Conservation (phyloP, 805 yeast species). For the Sugiyamaella mastotermitis region DNA sequence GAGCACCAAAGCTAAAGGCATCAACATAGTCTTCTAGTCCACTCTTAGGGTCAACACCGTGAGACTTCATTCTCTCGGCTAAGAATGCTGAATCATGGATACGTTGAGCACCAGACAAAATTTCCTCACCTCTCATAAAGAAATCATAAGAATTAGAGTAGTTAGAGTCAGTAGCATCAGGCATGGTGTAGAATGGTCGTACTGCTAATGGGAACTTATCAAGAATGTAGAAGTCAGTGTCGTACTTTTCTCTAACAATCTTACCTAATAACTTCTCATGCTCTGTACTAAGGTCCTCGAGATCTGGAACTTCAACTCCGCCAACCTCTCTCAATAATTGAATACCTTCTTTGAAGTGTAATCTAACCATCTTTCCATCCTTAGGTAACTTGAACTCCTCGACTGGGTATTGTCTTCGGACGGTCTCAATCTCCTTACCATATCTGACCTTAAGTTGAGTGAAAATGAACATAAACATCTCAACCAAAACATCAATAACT, state of each 20-base stretch:
- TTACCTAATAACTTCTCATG: constrained; percentile 91
- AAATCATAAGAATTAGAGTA: constrained; percentile 98
- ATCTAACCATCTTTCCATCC: constrained; percentile 87
- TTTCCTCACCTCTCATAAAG: constrained; percentile 99
- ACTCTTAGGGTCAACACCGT: constrained; percentile 71
- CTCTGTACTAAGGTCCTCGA: constrained; percentile 87
- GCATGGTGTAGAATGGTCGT: constrained; percentile 99
- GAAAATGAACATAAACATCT: constrained; percentile 84
- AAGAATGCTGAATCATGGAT: constrained; percentile 87
- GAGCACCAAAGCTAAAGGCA: constrained; percentile 90
- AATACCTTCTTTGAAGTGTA: constrained; percentile 89
- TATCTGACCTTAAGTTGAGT: constrained; percentile 73
- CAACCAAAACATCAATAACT: constrained; percentile 56
- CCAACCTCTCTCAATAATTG: constrained; percentile 81
- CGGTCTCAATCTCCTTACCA: constrained; percentile 77
- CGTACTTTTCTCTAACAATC: constrained; percentile 85
- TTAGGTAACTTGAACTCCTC: constrained; percentile 95
- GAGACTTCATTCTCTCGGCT: constrained; percentile 72
- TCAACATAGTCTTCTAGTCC: constrained; percentile 90
- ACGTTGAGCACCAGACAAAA: constrained; percentile 99
- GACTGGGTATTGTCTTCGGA: constrained; percentile 92
- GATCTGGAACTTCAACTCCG: constrained; percentile 67
- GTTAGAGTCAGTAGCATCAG: constrained; percentile 84
- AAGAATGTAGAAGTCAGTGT: constrained; percentile 95
- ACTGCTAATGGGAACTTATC: constrained; percentile 97